phyloP scores from a whole-genome alignment of 176 grass and related monocot species.

The Thinopyrum elongatum region DNA sequence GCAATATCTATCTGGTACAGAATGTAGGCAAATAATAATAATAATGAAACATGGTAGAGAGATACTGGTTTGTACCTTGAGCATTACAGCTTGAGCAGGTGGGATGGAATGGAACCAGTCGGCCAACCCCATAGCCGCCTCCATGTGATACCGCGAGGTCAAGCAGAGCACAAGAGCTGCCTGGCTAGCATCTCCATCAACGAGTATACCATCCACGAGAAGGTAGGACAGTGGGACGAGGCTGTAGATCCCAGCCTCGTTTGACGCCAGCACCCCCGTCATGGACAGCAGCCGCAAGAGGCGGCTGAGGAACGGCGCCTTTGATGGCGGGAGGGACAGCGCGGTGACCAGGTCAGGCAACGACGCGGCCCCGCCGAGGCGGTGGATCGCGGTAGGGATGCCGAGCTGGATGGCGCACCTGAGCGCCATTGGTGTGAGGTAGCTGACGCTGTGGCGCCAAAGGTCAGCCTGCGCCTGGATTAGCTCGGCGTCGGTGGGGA shows the following conservation, averaged over 20 bases:
- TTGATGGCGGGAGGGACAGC: neutral
- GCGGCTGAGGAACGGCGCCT: neutral
- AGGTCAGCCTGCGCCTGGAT: conserved; percentile 12
- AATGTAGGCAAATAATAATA: no score
- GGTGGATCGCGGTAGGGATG: no score
- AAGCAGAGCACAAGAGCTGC: neutral
- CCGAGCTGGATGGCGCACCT: no score
- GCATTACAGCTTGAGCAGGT: neutral
- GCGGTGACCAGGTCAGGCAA: no score
- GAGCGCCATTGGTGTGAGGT: neutral
- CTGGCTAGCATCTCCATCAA: neutral
- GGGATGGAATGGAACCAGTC: conserved; percentile 19
- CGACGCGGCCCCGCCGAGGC: no score
- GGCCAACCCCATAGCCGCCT: neutral
- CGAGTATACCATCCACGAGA: neutral
- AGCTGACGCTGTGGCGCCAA: conserved; percentile 8
- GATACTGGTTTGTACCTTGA: neutral
- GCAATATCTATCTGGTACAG: no score
- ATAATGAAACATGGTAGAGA: no score
- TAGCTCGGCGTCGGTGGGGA: neutral
- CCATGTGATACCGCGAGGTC: neutral
- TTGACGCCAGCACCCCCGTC: neutral
- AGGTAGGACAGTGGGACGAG: conserved; percentile 15
- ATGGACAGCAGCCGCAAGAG: conserved; percentile 26
- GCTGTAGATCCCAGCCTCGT: neutral